These are phyloP conservation scores for Laetiporus sulphureus DNA, from an alignment of 1,284 basidiomycete genomes.

Conservation along the genomic window DNA sequence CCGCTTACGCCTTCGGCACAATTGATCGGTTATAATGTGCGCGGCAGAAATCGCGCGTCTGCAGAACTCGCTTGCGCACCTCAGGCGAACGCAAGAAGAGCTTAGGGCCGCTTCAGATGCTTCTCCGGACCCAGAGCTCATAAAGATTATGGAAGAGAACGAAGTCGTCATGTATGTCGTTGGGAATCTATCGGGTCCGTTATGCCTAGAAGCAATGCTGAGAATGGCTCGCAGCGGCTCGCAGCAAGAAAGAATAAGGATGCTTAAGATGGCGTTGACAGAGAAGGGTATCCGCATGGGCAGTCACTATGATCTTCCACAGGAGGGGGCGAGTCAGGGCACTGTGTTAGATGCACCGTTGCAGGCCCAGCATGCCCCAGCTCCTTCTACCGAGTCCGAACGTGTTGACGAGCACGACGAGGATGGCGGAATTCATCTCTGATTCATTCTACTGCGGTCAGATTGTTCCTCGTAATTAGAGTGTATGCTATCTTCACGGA, in stretches of 20 bases:
- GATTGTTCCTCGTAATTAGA: too few species aligned
- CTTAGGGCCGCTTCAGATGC: conserved; percentile 41
- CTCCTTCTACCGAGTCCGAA: too few species aligned
- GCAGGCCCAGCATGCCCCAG: too few species aligned
- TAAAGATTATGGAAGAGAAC: conserved; percentile 47
- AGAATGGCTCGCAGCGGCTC: conserved; percentile 42
- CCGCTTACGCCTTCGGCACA: neutral
- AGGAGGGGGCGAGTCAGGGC: too few species aligned
- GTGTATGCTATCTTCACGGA: too few species aligned
- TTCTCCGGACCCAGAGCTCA: conserved; percentile 36
- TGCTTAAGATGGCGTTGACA: conserved; percentile 54
- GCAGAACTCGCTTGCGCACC: conserved; percentile 62
- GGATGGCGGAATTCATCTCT: too few species aligned
- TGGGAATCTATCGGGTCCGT: neutral
- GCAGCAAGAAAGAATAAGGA: conserved; percentile 64
- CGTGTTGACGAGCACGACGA: too few species aligned
- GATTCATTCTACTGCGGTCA: too few species aligned
- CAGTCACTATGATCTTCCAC: conserved; percentile 36
- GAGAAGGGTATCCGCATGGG: conserved; percentile 48
- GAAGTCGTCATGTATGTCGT: conserved; percentile 42
- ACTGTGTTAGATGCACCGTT: too few species aligned
- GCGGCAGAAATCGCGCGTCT: conserved; percentile 66
- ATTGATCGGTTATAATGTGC: conserved; percentile 1
- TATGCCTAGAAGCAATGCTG: neutral
- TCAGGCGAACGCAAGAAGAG: conserved; percentile 57